Conservation (phyloP, 139 green algal genomes). For the Chlorella sp. region DNA sequence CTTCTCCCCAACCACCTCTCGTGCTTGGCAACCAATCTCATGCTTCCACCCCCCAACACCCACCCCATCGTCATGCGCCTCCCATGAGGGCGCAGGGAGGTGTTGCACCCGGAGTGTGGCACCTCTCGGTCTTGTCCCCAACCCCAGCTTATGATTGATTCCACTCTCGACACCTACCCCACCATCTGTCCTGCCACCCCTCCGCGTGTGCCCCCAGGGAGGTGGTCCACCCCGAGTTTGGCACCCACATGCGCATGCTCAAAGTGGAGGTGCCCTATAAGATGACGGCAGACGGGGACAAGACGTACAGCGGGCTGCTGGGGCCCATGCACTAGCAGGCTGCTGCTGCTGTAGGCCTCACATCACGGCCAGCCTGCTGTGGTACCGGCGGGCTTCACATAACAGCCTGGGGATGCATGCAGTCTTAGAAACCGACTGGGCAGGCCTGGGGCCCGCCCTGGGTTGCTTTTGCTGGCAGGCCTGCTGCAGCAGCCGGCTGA, state of each 20-base stretch:
- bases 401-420: no score
- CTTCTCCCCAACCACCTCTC: no score
- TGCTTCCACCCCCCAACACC: no score
- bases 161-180: not conserved
- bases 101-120: not conserved
- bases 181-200: not conserved
- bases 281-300: conserved; percentile 12
- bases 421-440: no score
- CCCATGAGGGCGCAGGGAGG: no score
- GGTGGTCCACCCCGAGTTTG: conserved; percentile 43
- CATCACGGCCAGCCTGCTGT: no score
- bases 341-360: not conserved
- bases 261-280: conserved; percentile 25
- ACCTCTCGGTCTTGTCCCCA: not conserved
- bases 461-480: no score
- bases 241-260: conserved; percentile 56
- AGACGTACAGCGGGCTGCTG: not conserved
- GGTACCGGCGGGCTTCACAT: no score
- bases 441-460: no score
- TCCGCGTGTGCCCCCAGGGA: not conserved
- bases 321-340: conserved; percentile 14
- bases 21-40: no score
- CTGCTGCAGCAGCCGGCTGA: no score
- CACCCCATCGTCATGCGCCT: no score
- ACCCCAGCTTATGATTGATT: not conserved